A percentile compares a stretch with the other conserved stretches of the same genome.
Evolutionary conservation across 768 basidiomycete species (phyloP).

Genomic region (Kwoniella dendrophila): DNA sequence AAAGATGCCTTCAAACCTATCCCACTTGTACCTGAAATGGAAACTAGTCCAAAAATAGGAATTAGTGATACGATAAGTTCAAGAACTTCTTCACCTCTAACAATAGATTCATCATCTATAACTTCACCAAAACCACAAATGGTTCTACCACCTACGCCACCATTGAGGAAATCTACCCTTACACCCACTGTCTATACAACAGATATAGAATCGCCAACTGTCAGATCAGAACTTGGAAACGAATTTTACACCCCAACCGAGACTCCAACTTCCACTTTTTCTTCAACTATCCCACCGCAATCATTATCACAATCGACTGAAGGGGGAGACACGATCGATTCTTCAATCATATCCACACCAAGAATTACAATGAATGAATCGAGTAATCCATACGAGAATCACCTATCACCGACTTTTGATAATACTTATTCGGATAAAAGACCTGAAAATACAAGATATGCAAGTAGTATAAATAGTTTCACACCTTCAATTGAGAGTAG

Average conservation of each 20-base stretch:
- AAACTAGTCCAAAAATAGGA: conserved; percentile 18
- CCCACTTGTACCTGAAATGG: conserved; percentile 21
- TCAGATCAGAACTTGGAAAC: too few relatives aligned
- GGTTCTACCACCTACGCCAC: too few relatives aligned
- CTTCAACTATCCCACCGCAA: conserved; percentile 15
- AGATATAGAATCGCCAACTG: too few relatives aligned
- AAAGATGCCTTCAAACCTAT: conserved; percentile 9
- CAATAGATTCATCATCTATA: too few relatives aligned
- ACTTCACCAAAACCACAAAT: too few relatives aligned
- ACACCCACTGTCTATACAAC: too few relatives aligned
- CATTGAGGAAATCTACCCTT: too few relatives aligned
- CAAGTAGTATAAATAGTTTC: conserved; percentile 15
- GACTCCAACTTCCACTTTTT: not conserved
- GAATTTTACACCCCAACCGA: too few relatives aligned
- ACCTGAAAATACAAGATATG: not conserved
- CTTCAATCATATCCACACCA: conserved; percentile 8
- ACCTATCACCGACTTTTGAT: too few relatives aligned
- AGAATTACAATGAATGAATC: conserved; percentile 11
- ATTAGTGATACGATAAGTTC: too few relatives aligned
- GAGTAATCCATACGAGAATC: not conserved
- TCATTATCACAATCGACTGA: conserved; percentile 3
- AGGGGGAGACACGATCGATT: not conserved
- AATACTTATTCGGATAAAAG: not conserved
- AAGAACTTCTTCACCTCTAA: too few relatives aligned
- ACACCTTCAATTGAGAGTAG: conserved; percentile 9